phyloP scores from a whole-genome alignment of 75 land plant genomes.

The Larix kaempferi region DNA sequence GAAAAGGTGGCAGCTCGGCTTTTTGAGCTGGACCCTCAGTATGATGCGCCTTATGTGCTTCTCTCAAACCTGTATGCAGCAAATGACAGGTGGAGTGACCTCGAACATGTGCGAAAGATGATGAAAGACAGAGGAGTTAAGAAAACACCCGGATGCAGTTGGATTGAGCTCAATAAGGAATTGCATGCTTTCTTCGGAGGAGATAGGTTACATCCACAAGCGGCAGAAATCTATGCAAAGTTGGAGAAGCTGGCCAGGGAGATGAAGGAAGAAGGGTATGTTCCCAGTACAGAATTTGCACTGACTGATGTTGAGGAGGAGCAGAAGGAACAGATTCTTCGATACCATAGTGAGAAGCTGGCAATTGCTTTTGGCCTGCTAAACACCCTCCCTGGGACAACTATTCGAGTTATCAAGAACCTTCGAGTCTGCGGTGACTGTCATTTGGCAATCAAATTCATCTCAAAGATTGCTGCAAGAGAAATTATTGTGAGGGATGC shows the following conservation, averaged over 20 bases:
- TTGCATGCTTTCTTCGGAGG: not conserved
- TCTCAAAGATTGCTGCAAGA: no score
- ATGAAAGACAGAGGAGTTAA: conserved; percentile 5
- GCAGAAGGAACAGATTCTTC: not conserved
- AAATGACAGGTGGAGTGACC: conserved; percentile 17
- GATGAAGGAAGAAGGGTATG: not conserved
- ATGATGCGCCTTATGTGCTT: conserved; percentile 15
- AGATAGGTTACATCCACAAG: conserved; percentile 9
- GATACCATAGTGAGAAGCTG: not conserved
- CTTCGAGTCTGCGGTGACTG: no score
- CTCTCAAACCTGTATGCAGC: conserved; percentile 26
- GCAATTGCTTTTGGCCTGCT: not conserved
- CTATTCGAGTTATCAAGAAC: no score
- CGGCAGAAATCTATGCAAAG: conserved; percentile 7
- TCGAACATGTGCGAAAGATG: conserved; percentile 10
- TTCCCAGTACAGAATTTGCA: not conserved
- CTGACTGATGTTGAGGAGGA: not conserved
- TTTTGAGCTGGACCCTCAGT: conserved; percentile 12
- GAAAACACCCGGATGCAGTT: conserved; percentile 13
- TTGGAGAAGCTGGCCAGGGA: conserved; percentile 8
- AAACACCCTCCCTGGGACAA: no score
- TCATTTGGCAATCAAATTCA: no score
- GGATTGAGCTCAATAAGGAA: not conserved
- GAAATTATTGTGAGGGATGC: no score
- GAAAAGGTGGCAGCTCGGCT: conserved; percentile 18